Evolutionary conservation across 2,329 filamentous ascomycete genomes (phyloP), one percentile per base, ranked within the genome.

Genomic region (Cladophialophora immunda): DNA sequence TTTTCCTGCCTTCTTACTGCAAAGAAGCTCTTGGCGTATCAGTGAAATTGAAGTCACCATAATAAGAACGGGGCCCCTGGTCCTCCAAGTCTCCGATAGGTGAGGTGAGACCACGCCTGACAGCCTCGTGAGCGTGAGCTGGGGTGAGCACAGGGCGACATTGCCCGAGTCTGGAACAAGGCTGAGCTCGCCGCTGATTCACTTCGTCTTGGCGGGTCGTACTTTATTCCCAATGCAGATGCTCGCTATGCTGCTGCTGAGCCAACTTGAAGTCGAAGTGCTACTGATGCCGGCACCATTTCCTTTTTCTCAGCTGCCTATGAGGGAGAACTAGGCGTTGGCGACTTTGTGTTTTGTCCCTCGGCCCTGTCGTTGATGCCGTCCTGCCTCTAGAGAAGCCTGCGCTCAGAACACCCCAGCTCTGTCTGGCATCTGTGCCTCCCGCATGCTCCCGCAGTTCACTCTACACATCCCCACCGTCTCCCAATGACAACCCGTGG

Each of bases 401-500:
- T 9, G 19, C 53, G 6, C 22, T 19, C 27, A 32, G 29, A n/a
- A 55, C 30, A 41, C 19, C 6, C 4, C 29, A 22, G 30, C 30
- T 22, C 22, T n/a, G 19, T n/a, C 19, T 22, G 19, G 29, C 13
- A 27, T 2, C 38, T n/a, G 19, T 36, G 4, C 38, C 34, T 64
- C 59, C 65, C 67, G 62, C 60, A 67, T 69, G 64, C 36, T 68
- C 36, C 59, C 68, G 59, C 52, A 41, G 32, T 55, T 22, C 41
- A 55, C 54, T 54, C 47, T 32, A 56, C 62, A 54, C 25, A 55
- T 58, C 13, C 30, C 17, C 53, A 11, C 22, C 56, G 15, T 19
- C 22, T 61, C 58, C 55, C 36, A 55, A 97, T 97, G 93, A 83
- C 90, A 68, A 83, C 88, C 25, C 86, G 94, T 60, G 89, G 91